Base-by-base conservation (phyloP, 2,329 filamentous ascomycete genomes). In the Alternaria brassicicola region DNA sequence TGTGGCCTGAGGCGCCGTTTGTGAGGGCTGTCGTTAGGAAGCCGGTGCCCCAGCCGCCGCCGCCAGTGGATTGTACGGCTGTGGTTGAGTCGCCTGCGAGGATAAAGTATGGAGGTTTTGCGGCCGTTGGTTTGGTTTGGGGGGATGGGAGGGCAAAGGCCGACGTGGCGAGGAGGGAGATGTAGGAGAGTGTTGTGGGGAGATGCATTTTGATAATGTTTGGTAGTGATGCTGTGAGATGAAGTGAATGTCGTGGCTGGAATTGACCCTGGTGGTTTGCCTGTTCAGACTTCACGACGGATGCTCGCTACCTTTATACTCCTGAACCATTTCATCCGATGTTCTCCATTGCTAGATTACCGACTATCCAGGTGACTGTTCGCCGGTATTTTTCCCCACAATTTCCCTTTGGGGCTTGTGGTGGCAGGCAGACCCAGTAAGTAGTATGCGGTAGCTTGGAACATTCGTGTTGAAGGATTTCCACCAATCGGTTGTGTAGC, bases 41-140 rank as follows among this genome's bases (percentile, higher is more conserved):
- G 0, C 85, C 86, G 53, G 85, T 75, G 19, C 85, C 85, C 85
- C 85, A 88, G 38, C 78, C 85, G 43, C 69, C 69, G 46, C 66
- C 66, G 31, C 57, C 56, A 4, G 52, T 35, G 17, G 69, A 64
- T 47, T 71, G 69, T 9, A 67, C 55, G 21, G 75, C 75, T 3
- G 75, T 77, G 1, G 75, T 78, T 6, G 71, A 75, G 57, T 78
- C 75, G n/a, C 75, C 75, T 9, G 74, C 71, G 2, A 78, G 69
- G 41, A 75, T 66, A 57, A 75, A 78, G 17, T 65, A 68, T 3
- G 70, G 61, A 1, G 63, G 57, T 30, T 64, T 69, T 10, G 28
- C 23, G 30, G 43, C 19, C 12, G 10, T 47, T 31, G 41, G 25
- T 6, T 53, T 48, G n/a, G 26, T 23, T 8, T 47, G 4, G 19